Conservation (phyloP, 2,329 filamentous ascomycete species). For the Ilyonectria robusta region DNA sequence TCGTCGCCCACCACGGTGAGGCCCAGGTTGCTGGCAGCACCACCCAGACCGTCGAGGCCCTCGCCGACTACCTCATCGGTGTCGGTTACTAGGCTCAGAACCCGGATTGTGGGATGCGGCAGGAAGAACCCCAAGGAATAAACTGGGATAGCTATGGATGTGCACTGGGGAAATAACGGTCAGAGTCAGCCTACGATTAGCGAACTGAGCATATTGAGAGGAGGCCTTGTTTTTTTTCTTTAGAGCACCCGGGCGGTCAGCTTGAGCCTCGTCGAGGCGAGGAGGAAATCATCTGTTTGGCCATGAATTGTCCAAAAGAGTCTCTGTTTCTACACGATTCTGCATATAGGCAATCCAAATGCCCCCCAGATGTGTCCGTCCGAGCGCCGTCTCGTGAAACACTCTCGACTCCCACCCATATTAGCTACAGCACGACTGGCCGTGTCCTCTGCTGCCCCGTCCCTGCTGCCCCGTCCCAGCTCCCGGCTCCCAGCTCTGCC, state of each 20-base stretch:
- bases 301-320: conserved; percentile 40
- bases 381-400: conserved; percentile 11
- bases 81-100: conserved; percentile 76
- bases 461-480: neutral
- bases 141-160: conserved; percentile 31
- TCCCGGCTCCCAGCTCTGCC: neutral
- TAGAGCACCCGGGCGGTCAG: conserved; percentile 39
- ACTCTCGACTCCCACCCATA: conserved; percentile 7
- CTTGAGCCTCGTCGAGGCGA: conserved; percentile 36
- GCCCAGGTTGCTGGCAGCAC: conserved; percentile 80
- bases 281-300: conserved; percentile 43
- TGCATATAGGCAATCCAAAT: conserved; percentile 48
- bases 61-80: conserved; percentile 89
- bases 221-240: conserved; percentile 43
- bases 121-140: conserved; percentile 13
- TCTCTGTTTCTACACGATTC: conserved; percentile 47
- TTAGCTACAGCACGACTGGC: conserved; percentile 23
- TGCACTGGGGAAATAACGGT: conserved; percentile 11
- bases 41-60: conserved; percentile 82
- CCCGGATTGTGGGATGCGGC: conserved; percentile 1
- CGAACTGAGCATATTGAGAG: conserved; percentile 41
- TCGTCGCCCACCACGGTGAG: conserved; percentile 90
- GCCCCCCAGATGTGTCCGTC: conserved; percentile 34
- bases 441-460: conserved; percentile 29
- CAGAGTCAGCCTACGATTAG: conserved; percentile 25